phyloP scores from a whole-genome alignment of 495 filamentous ascomycete species.

The Jackrogersella multiformis region DNA sequence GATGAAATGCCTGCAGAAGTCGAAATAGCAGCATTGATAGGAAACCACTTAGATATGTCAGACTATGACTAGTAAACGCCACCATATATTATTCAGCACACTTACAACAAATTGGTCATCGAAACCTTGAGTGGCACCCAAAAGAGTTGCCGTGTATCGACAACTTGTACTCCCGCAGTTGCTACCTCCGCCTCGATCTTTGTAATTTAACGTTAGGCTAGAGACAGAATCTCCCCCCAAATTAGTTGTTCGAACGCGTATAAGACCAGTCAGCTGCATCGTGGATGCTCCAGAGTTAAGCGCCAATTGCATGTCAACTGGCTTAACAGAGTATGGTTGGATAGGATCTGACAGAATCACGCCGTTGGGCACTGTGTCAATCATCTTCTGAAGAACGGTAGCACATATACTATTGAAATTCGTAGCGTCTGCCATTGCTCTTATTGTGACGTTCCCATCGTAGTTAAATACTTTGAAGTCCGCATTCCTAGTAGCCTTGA shows the following conservation, averaged over 20 bases:
- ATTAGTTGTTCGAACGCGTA: slow-evolving; percentile 56
- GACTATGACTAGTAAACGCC: not conserved
- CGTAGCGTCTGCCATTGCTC: slow-evolving; percentile 52
- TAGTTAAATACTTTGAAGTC: slow-evolving; percentile 66
- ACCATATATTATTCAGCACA: not conserved
- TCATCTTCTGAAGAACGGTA: slow-evolving; percentile 65
- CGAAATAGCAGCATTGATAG: slow-evolving; percentile 50
- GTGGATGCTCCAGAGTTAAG: slow-evolving; percentile 50
- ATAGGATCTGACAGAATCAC: slow-evolving; percentile 62
- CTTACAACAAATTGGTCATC: slow-evolving; percentile 67
- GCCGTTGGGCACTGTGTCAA: slow-evolving; percentile 65
- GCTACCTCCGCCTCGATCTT: slow-evolving; percentile 90
- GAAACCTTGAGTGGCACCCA: slow-evolving; percentile 63
- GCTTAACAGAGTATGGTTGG: slow-evolving; percentile 67
- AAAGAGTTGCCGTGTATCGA: slow-evolving; percentile 53
- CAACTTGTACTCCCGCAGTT: slow-evolving; percentile 61
- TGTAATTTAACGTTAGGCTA: slow-evolving; percentile 77
- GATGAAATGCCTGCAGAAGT: slow-evolving; percentile 57
- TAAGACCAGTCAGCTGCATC: slow-evolving; percentile 52
- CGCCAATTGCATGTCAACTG: slow-evolving; percentile 59
- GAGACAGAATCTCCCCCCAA: slow-evolving; percentile 45
- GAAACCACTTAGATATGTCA: slow-evolving; percentile 54
- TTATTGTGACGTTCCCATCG: slow-evolving; percentile 66
- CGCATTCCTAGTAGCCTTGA: slow-evolving; percentile 54
- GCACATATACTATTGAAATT: slow-evolving; percentile 60